A percentile compares a stretch with the other conserved stretches of the same genome.
Conservation (phyloP, 2,329 filamentous ascomycete genomes). For the Ceratocystis cubensis region DNA sequence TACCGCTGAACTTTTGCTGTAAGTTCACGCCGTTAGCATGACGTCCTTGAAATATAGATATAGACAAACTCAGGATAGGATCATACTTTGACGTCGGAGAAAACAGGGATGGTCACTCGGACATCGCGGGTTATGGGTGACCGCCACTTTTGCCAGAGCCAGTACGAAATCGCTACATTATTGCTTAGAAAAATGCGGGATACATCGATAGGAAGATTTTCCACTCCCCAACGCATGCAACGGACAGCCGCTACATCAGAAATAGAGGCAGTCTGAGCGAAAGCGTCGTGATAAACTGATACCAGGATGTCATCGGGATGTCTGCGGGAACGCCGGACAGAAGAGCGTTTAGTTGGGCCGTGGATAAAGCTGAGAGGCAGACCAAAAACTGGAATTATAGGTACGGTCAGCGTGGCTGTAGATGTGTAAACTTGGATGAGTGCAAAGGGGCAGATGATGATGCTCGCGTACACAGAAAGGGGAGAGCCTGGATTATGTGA, state of each 20-base stretch:
- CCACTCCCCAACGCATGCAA: conserved; percentile 67
- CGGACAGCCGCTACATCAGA: conserved; percentile 70
- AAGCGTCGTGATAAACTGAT: conserved; percentile 30
- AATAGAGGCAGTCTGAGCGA: conserved; percentile 54
- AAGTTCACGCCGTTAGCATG: background rate
- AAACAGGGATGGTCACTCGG: conserved; percentile 46
- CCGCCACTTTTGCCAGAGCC: conserved; percentile 57
- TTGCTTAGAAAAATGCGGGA: conserved; percentile 69
- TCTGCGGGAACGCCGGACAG: conserved; percentile 15
- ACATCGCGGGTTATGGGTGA: conserved; percentile 44
- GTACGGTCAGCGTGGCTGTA: conserved; percentile 13
- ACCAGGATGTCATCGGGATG: conserved; percentile 18
- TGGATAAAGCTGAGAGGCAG: conserved; percentile 15
- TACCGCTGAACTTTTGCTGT: conserved; percentile 41
- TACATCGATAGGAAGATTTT: conserved; percentile 53
- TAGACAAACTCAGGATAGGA: background rate
- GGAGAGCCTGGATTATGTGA: conserved; percentile 37
- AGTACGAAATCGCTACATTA: conserved; percentile 57
- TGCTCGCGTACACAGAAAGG: conserved; percentile 49
- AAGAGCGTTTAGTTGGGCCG: conserved; percentile 12
- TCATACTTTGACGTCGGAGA: conserved; percentile 33
- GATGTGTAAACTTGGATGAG: background rate
- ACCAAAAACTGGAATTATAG: conserved; percentile 10
- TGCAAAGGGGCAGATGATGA: background rate
- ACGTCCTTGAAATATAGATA: background rate